Evolutionary conservation across 2,329 filamentous ascomycete species (phyloP).

Genomic region (Cadophora gregata): DNA sequence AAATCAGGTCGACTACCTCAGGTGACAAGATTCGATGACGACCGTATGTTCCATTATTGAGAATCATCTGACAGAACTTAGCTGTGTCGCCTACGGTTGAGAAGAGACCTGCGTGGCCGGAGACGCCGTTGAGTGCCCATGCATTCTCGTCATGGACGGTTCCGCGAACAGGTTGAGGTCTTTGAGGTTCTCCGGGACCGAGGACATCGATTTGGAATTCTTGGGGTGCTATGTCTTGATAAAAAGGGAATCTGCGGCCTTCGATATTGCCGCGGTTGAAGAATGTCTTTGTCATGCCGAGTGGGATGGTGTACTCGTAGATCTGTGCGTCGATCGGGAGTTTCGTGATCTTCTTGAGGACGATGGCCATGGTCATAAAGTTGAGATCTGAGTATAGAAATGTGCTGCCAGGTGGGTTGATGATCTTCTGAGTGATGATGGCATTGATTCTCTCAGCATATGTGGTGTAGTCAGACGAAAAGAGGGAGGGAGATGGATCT

Average conservation of each 20-base stretch:
- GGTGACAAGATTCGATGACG: constrained; percentile 41
- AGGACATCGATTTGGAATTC: constrained; percentile 7
- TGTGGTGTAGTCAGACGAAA: constrained; percentile 34
- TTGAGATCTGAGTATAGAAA: constrained; percentile 46
- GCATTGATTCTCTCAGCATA: constrained; percentile 39
- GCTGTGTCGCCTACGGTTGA: constrained; percentile 1
- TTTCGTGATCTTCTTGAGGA: background rate
- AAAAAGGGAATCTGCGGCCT: background rate
- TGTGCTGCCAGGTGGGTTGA: constrained; percentile 39
- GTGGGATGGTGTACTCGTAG: constrained; percentile 4
- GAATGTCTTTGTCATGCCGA: background rate
- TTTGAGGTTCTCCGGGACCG: constrained; percentile 40
- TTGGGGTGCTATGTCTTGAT: background rate
- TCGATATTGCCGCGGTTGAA: constrained; percentile 12
- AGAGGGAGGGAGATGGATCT: constrained; percentile 41
- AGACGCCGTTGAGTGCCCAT: constrained; percentile 45
- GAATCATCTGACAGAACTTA: constrained; percentile 11
- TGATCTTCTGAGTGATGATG: constrained; percentile 40
- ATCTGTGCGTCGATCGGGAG: constrained; percentile 26
- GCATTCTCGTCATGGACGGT: constrained; percentile 49
- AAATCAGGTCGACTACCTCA: constrained; percentile 44
- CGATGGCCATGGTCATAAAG: constrained; percentile 43
- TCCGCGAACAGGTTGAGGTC: constrained; percentile 48
- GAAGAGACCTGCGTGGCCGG: constrained; percentile 47
- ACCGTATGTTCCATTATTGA: constrained; percentile 42